These are phyloP conservation scores for Cercospora zeina DNA, from an alignment of 2,329 filamentous ascomycete genomes.

Conservation along the genomic window DNA sequence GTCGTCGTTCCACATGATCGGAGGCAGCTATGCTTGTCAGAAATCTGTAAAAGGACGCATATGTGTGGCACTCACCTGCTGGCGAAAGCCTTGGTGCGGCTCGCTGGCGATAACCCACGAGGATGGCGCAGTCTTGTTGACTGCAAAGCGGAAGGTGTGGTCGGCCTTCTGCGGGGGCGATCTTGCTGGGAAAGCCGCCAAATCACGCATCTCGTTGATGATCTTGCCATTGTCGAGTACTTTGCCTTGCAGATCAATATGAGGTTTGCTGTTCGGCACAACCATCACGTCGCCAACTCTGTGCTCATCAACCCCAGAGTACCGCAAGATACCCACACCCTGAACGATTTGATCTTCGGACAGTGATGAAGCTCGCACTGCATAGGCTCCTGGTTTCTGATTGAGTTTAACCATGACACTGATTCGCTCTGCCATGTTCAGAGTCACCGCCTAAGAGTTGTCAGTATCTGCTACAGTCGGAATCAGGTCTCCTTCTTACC, in stretches of 20 bases:
- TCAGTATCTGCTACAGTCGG: neutral
- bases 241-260: conserved; percentile 22
- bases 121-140: conserved; percentile 22
- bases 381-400: conserved; percentile 24
- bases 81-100: conserved; percentile 28
- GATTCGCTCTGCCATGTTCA: conserved; percentile 25
- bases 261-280: conserved; percentile 17
- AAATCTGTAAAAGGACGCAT: neutral
- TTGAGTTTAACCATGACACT: conserved; percentile 26
- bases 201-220: conserved; percentile 25
- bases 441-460: conserved; percentile 9
- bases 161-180: conserved; percentile 23
- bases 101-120: conserved; percentile 25
- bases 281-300: conserved; percentile 15
- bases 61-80: conserved; percentile 3
- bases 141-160: conserved; percentile 24
- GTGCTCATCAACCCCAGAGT: conserved; percentile 20
- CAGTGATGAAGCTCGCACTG: conserved; percentile 18
- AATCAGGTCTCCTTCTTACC: neutral
- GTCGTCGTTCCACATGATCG: conserved; percentile 27
- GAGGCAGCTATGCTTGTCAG: conserved; percentile 20
- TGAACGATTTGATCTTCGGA: conserved; percentile 24
- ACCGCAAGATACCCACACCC: conserved; percentile 24
- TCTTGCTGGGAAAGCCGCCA: conserved; percentile 24
- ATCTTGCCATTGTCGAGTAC: conserved; percentile 18